These are phyloP conservation scores for Metahyphopichia silvanorum DNA, from an alignment of 805 yeast genomes.

Conservation along the genomic window DNA sequence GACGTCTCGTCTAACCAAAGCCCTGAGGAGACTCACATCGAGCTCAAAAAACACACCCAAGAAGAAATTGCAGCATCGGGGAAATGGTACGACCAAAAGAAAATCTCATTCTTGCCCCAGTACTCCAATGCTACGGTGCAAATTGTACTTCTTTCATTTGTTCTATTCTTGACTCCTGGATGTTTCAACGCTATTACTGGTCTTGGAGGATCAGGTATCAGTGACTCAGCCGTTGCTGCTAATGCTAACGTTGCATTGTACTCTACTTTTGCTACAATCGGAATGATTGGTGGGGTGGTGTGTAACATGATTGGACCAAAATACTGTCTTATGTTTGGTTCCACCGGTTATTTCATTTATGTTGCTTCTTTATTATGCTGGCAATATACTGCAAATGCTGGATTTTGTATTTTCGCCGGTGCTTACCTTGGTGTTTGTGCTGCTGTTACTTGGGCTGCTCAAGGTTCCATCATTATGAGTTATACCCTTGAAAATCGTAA, in stretches of 20 bases:
- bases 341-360: slow-evolving; percentile 53
- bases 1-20: slow-evolving; percentile 4
- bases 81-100: slow-evolving; percentile 38
- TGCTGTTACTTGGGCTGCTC: slow-evolving; percentile 56
- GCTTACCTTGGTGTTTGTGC: slow-evolving; percentile 58
- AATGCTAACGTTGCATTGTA: slow-evolving; percentile 52
- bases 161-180: slow-evolving; percentile 50
- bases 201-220: slow-evolving; percentile 46
- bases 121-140: slow-evolving; percentile 41
- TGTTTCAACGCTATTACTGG: slow-evolving; percentile 52
- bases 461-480: slow-evolving; percentile 54
- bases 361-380: slow-evolving; percentile 50
- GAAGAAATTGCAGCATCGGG: slow-evolving; percentile 31
- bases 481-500: slow-evolving; percentile 53
- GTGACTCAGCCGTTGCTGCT: slow-evolving; percentile 37
- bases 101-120: slow-evolving; percentile 24
- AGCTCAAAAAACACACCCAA: slow-evolving; percentile 19
- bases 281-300: slow-evolving; percentile 55
- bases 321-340: slow-evolving; percentile 47
- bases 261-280: slow-evolving; percentile 54
- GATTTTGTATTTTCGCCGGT: slow-evolving; percentile 54
- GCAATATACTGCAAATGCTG: slow-evolving; percentile 43
- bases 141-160: slow-evolving; percentile 44
- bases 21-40: slow-evolving; percentile 10
- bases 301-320: slow-evolving; percentile 48